Evolutionary conservation across 1,284 basidiomycete species (phyloP), one percentile per base, ranked within the genome.

Genomic region (Sporisorium reilianum): DNA sequence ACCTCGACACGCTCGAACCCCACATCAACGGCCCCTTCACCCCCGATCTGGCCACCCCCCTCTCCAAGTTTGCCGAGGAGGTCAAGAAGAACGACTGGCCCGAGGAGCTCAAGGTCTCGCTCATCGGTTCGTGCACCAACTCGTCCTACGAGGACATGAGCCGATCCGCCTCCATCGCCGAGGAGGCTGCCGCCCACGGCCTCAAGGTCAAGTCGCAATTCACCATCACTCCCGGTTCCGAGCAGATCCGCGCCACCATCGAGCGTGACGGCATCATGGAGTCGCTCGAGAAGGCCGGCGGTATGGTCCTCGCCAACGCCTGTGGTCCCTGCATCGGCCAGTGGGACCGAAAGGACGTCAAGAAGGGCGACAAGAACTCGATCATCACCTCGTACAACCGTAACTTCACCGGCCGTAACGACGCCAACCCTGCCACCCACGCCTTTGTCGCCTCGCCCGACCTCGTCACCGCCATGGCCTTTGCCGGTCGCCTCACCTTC

Each of bases 111-210:
- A 95, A 94, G 88, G 97, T 98, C 82, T 93, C 90, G 71, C 90
- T 99, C 65, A 99, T 99, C 85, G 96, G 97, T 66, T 99, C 97
- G 55, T 99, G 96, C 92, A 99, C 97, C 86, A 99, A 99, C 90
- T 99, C 96, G 54, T 99, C 97, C 30, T 99, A 99, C 86, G 97
- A 99, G 88, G 97, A 99, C 88, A 98, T 99, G 96, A 93, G 93
- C 52, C 94, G 97, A 84, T 93, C 95, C 46, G 95, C 95, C 51
- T 92, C 92, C 57, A 98, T 99, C 84, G 95, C 93, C 79, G 89
- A 89, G 80, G 91, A 99, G 87, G 97, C 95, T 75, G 86, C 90
- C 58, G 88, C 88, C 16, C 95, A 96, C 85, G 95, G 97, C 80
- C 89, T 98, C 71, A 88, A 90, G 80, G 89, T 91, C 86, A 94